These are phyloP conservation scores for Pleurozium schreberi DNA, from an alignment of 225 moss, liverwort and hornwort species.

Conservation along the genomic window DNA sequence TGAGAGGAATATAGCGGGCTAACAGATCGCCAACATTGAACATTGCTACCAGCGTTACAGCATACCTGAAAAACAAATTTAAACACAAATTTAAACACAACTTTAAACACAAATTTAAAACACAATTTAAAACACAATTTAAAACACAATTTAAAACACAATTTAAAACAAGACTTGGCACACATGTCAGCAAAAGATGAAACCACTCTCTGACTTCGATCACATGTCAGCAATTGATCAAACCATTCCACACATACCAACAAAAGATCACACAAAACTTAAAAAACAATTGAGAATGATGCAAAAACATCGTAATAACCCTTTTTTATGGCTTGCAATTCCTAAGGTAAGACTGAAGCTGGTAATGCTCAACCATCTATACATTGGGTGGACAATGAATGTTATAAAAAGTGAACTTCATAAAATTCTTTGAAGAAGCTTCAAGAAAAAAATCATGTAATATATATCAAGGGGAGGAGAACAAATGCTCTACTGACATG, in stretches of 20 bases:
- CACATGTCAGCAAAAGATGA: not conserved
- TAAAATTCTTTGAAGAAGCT: not conserved
- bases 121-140: too few species aligned
- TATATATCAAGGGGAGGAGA: not conserved
- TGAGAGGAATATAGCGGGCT: constrained; percentile 56
- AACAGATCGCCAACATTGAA: constrained; percentile 73
- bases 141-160: too few species aligned
- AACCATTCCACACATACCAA: not conserved
- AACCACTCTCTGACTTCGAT: not conserved
- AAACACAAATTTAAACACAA: too few species aligned
- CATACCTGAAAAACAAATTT: constrained; percentile 43
- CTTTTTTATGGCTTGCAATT: not conserved
- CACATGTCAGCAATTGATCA: not conserved
- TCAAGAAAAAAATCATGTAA: not conserved
- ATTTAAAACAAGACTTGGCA: not conserved
- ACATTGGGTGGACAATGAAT: not conserved
- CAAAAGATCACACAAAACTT: not conserved
- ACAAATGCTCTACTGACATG: not conserved
- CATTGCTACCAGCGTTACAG: constrained; percentile 69
- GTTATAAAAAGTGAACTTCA: not conserved
- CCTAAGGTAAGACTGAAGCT: not conserved
- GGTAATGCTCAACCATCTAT: not conserved
- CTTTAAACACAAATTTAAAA: too few species aligned
- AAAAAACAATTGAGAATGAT: not conserved
- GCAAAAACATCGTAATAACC: not conserved